Percentiles rank a stretch among this genome's conserved stretches.
phyloP scores from a whole-genome alignment of 2,329 filamentous ascomycete species.

The Emmonsiellopsis sp. region DNA sequence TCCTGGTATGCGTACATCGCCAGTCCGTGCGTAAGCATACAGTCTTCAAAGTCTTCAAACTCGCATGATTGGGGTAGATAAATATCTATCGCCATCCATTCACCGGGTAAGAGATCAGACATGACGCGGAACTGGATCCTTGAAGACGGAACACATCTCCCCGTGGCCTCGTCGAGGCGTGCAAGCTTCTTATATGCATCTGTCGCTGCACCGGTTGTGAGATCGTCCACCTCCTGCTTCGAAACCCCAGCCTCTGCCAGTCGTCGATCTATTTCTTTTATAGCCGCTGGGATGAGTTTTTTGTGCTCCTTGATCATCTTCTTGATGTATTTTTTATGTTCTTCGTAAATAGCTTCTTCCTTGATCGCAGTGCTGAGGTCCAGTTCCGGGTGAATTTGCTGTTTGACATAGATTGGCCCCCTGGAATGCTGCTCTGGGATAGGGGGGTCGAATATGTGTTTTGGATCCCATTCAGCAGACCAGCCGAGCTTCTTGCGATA shows the following conservation, averaged over 20 bases:
- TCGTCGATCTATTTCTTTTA: constrained; percentile 7
- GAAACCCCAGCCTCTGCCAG: constrained; percentile 5
- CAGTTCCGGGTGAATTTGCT: not conserved
- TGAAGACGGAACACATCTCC: not conserved
- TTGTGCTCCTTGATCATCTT: constrained; percentile 7
- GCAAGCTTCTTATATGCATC: constrained; percentile 8
- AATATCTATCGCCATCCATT: constrained; percentile 4
- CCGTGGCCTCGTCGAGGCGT: constrained; percentile 3
- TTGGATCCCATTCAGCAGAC: constrained; percentile 2
- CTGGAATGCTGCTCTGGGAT: not conserved
- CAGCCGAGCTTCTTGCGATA: constrained; percentile 9
- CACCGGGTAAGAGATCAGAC: not conserved
- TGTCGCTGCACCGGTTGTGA: constrained; percentile 3
- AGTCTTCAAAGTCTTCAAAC: constrained; percentile 6
- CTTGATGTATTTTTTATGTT: constrained; percentile 4
- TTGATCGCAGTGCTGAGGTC: not conserved
- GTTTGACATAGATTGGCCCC: too few relatives aligned
- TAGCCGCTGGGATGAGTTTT: constrained; percentile 5
- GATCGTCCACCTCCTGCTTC: constrained; percentile 5
- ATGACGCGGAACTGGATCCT: constrained; percentile 8
- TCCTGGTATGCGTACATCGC: not conserved
- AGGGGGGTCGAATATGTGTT: not conserved
- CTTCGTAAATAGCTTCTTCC: not conserved
- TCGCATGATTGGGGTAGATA: constrained; percentile 2
- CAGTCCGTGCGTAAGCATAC: constrained; percentile 1